Conservation (phyloP, 306 rosid genomes). For the Vachellia pachyceras region DNA sequence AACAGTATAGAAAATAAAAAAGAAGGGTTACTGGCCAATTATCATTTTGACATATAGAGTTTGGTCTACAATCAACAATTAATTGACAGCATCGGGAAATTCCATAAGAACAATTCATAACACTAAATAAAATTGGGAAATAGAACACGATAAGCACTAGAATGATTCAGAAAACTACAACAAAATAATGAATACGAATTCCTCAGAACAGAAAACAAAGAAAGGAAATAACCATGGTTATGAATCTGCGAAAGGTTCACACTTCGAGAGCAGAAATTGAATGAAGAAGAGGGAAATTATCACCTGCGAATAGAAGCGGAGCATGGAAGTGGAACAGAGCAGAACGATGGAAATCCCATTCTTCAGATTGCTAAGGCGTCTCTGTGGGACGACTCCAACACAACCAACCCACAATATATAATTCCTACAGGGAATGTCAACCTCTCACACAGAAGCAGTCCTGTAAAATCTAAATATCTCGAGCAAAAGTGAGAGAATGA, state of each 20-base stretch:
- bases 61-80: neutral
- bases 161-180: neutral
- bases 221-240: neutral
- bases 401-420: too few species aligned
- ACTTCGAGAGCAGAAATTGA: neutral
- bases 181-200: neutral
- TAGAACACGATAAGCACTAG: neutral
- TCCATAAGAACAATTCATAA: neutral
- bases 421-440: too few species aligned
- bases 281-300: neutral
- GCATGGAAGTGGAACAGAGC: conserved; percentile 29
- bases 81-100: neutral
- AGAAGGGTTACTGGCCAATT: neutral
- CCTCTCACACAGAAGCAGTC: too few species aligned
- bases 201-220: neutral
- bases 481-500: too few species aligned
- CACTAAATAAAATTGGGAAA: too few species aligned
- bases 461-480: too few species aligned
- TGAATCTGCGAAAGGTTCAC: neutral
- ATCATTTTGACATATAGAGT: neutral
- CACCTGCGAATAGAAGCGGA: conserved; percentile 35
- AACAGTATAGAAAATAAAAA: neutral
- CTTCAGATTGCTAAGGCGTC: neutral
- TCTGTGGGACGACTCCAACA: too few species aligned
- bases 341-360: conserved; percentile 40